These are phyloP conservation scores for Desmodesmus armatus DNA, from an alignment of 139 green algal genomes.

Conservation along the genomic window DNA sequence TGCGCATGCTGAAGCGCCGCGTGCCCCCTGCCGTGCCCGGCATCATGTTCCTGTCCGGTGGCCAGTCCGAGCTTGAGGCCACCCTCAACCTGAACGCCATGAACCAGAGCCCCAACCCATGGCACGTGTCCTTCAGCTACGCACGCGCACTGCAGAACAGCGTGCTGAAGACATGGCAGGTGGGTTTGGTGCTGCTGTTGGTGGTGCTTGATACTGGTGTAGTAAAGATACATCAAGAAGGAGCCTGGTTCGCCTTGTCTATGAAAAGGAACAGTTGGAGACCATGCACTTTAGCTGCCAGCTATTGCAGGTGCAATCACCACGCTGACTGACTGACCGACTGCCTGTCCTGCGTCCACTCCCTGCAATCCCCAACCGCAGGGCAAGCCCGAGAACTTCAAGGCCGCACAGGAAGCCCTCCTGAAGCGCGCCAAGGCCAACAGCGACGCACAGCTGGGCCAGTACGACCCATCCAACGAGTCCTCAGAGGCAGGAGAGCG, in stretches of 20 bases:
- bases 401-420: constrained; percentile 91
- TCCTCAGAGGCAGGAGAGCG: constrained; percentile 77
- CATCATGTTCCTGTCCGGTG: constrained; percentile 99
- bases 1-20: constrained; percentile 95
- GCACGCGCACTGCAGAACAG: constrained; percentile 96
- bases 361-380: no score
- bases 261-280: no score
- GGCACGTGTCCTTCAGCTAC: constrained; percentile 99
- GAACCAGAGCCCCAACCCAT: constrained; percentile 99
- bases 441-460: constrained; percentile 94
- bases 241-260: no score
- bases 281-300: no score
- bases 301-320: no score
- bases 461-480: constrained; percentile 91
- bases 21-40: constrained; percentile 98
- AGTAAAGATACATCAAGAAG: no score
- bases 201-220: no score
- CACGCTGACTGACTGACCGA: no score
- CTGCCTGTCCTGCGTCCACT: no score
- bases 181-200: no score
- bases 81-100: constrained; percentile 99
- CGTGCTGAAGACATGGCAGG: constrained; percentile 90
- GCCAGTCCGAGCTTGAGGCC: constrained; percentile 99
- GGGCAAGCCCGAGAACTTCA: constrained; percentile 90
- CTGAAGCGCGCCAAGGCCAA: constrained; percentile 96